Evolutionary conservation across 768 basidiomycete species (phyloP).

Genomic region (Rhizopogon sp.): DNA sequence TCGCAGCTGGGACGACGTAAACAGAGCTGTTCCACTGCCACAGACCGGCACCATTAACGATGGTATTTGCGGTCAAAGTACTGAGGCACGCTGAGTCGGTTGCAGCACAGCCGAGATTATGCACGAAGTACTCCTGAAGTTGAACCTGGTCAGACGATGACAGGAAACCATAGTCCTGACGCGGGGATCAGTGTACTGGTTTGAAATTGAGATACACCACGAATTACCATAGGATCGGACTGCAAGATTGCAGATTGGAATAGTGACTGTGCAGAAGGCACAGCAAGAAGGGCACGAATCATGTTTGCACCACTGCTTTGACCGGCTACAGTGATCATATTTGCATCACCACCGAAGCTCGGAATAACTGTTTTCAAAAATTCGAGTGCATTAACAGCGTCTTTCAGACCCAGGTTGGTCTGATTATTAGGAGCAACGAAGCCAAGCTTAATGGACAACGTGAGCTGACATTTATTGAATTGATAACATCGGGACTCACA

Average conservation of each 20-base stretch:
- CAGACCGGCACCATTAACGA: slow-evolving; percentile 48
- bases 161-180: slow-evolving; percentile 70
- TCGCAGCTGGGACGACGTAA: slow-evolving; percentile 48
- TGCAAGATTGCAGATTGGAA: slow-evolving; percentile 81
- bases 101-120: slow-evolving; percentile 39
- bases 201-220: neutral
- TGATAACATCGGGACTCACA: slow-evolving; percentile 34
- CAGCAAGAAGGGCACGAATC: slow-evolving; percentile 71
- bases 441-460: slow-evolving; percentile 47
- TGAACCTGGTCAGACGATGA: slow-evolving; percentile 45
- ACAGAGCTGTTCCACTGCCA: slow-evolving; percentile 38
- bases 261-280: slow-evolving; percentile 62
- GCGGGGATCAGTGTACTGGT: neutral
- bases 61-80: slow-evolving; percentile 39
- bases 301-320: slow-evolving; percentile 80
- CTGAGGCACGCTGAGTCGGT: slow-evolving; percentile 46
- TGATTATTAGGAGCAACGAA: slow-evolving; percentile 67
- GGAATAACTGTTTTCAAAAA: slow-evolving; percentile 56
- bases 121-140: slow-evolving; percentile 50
- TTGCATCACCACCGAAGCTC: slow-evolving; percentile 61
- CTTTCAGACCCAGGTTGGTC: slow-evolving; percentile 69
- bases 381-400: slow-evolving; percentile 58
- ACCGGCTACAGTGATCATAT: slow-evolving; percentile 71
- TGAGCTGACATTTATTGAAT: neutral
- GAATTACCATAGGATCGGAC: slow-evolving; percentile 78